A percentile compares a stretch with the other conserved stretches of the same genome.
Evolutionary conservation across 768 basidiomycete species (phyloP).

Genomic region (Leucocoprinus leucothites): DNA sequence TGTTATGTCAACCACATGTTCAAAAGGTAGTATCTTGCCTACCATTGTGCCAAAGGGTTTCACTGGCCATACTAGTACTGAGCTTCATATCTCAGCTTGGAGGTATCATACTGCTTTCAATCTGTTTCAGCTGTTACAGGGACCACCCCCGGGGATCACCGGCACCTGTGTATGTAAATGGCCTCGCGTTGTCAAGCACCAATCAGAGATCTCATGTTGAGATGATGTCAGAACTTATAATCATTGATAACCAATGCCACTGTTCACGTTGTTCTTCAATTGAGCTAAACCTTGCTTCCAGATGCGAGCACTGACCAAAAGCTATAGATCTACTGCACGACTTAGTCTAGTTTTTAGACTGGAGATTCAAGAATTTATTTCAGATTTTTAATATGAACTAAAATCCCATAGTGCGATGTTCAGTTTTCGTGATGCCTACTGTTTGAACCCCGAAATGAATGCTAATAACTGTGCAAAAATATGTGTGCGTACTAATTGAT

Average conservation of each 20-base stretch:
- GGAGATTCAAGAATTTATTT: background rate
- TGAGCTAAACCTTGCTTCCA: background rate
- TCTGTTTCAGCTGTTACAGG: constrained; percentile 3
- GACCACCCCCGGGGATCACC: background rate
- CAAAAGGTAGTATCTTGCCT: background rate
- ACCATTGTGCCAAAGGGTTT: background rate
- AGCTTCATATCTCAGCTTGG: background rate
- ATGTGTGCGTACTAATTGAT: too few relatives aligned
- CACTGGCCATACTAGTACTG: background rate
- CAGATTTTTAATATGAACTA: background rate
- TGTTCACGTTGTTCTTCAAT: too few relatives aligned
- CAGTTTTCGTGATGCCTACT: background rate
- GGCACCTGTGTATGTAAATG: constrained; percentile 4
- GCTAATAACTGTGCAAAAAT: background rate
- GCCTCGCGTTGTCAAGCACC: constrained; percentile 1
- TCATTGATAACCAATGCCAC: background rate
- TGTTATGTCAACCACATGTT: constrained; percentile 11
- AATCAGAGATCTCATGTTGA: background rate
- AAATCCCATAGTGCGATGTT: background rate
- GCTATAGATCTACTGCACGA: background rate
- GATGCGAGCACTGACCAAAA: background rate
- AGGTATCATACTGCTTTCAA: background rate
- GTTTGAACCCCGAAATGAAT: too few relatives aligned
- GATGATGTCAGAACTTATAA: background rate
- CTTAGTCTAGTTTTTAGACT: background rate